Conservation (phyloP, 2,329 filamentous ascomycete species). For the Cryphonectria japonica region DNA sequence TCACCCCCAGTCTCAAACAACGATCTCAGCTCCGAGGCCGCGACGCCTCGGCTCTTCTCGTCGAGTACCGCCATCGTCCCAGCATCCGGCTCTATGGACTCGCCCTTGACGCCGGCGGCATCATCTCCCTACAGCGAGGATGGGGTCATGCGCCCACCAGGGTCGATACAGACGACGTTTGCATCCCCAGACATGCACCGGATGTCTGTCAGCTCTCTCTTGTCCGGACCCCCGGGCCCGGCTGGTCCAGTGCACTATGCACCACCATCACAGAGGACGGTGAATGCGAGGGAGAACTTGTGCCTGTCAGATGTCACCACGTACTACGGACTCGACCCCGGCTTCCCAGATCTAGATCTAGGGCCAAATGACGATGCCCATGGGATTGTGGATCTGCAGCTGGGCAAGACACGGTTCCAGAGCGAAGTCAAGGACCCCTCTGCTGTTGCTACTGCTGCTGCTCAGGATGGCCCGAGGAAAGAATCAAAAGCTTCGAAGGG, state of each 20-base stretch:
- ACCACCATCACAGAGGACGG: conserved; percentile 27
- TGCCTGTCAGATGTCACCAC: conserved; percentile 41
- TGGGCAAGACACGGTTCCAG: background rate
- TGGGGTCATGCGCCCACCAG: conserved; percentile 29
- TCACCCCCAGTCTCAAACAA: conserved; percentile 17
- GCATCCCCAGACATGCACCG: conserved; percentile 40
- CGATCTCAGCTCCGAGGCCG: conserved; percentile 14
- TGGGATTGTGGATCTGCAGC: conserved; percentile 55
- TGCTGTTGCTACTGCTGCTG: conserved; percentile 8
- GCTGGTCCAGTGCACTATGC: conserved; percentile 29
- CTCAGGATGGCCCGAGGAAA: conserved; percentile 1
- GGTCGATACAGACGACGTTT: conserved; percentile 27
- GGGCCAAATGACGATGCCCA: conserved; percentile 71
- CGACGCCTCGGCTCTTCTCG: conserved; percentile 34
- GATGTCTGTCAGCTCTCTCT: conserved; percentile 68
- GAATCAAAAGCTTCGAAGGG: conserved; percentile 56
- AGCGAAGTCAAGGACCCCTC: background rate
- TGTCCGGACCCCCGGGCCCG: conserved; percentile 54
- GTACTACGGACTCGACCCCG: conserved; percentile 73
- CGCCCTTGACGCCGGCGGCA: conserved; percentile 46
- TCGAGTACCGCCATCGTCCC: conserved; percentile 27
- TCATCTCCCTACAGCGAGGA: conserved; percentile 44
- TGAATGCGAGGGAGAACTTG: conserved; percentile 26
- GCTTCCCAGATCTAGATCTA: conserved; percentile 70
- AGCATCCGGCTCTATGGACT: conserved; percentile 33